Percentiles rank a stretch among this genome's conserved stretches.
These are phyloP conservation scores for Fusarium anguioides DNA, from an alignment of 2,329 filamentous ascomycete genomes.

Conservation along the genomic window DNA sequence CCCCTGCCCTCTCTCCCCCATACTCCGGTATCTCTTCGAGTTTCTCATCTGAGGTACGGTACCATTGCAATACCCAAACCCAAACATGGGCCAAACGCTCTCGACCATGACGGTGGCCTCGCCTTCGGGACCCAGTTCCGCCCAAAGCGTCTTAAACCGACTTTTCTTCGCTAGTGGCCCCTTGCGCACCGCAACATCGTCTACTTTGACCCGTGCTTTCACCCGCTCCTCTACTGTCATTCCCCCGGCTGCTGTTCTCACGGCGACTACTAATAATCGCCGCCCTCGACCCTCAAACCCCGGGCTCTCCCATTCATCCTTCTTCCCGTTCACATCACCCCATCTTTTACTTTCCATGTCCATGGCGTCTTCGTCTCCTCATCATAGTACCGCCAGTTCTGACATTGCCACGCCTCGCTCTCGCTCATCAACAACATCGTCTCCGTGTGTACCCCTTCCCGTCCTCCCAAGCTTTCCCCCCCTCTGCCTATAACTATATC, in stretches of 20 bases:
- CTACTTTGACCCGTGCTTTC: conserved; percentile 34
- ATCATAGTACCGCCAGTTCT: conserved; percentile 60
- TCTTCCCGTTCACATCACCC: conserved; percentile 40
- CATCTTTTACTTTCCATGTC: conserved; percentile 40
- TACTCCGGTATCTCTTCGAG: conserved; percentile 38
- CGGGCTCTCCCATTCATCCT: conserved; percentile 42
- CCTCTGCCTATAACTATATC: conserved; percentile 54
- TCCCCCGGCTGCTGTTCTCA: conserved; percentile 23
- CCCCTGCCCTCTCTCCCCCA: conserved; percentile 35
- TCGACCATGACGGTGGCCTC: conserved; percentile 43
- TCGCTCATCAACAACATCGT: conserved; percentile 56
- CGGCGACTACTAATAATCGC: conserved; percentile 48
- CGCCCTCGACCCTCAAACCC: conserved; percentile 43
- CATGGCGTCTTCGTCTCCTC: conserved; percentile 52
- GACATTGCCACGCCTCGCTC: conserved; percentile 67
- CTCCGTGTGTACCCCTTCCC: conserved; percentile 58
- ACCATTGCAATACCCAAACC: conserved; percentile 16
- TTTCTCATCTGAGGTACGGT: conserved; percentile 26
- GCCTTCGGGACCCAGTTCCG: conserved; percentile 44
- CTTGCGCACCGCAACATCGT: conserved; percentile 44
- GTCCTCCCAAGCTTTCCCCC: conserved; percentile 51
- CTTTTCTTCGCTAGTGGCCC: conserved; percentile 50
- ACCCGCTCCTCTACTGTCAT: conserved; percentile 35
- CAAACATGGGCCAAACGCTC: conserved; percentile 45
- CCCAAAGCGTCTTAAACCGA: conserved; percentile 50